phyloP scores from a whole-genome alignment of 352 stramenopile genomes.

The Phytophthora crassamura region DNA sequence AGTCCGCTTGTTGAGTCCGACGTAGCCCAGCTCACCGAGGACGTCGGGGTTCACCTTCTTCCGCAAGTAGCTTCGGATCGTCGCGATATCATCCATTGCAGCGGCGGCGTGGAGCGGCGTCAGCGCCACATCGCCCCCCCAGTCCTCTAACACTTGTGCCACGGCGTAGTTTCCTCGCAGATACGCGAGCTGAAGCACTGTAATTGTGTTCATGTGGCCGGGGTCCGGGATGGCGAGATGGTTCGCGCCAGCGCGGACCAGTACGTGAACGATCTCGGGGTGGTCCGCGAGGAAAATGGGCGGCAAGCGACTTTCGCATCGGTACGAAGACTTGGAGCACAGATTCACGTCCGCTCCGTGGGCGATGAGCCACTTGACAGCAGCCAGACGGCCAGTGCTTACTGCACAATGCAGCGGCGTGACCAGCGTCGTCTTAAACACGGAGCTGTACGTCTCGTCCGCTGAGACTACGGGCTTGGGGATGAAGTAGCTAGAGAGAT shows the following conservation, averaged over 20 bases:
- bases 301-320: constrained; percentile 67
- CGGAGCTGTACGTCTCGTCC: constrained; percentile 67
- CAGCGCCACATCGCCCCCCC: constrained; percentile 79
- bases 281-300: constrained; percentile 86
- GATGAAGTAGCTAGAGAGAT: constrained; percentile 77
- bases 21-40: constrained; percentile 78
- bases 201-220: constrained; percentile 88
- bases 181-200: constrained; percentile 83
- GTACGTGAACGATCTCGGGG: constrained; percentile 76
- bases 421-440: constrained; percentile 79
- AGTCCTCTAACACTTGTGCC: constrained; percentile 82
- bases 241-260: constrained; percentile 73
- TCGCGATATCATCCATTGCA: constrained; percentile 69
- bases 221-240: constrained; percentile 83
- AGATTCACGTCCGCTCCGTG: constrained; percentile 81
- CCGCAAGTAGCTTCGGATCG: constrained; percentile 64
- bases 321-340: constrained; percentile 78
- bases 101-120: constrained; percentile 82
- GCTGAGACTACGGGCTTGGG: constrained; percentile 67
- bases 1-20: constrained; percentile 83
- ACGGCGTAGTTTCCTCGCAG: constrained; percentile 83
- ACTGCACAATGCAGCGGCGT: constrained; percentile 84
- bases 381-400: constrained; percentile 72
- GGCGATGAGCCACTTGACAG: constrained; percentile 75
- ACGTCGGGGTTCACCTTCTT: constrained; percentile 84